Evolutionary conservation across 116 monocot species (phyloP).

Genomic region (Zostera marina): DNA sequence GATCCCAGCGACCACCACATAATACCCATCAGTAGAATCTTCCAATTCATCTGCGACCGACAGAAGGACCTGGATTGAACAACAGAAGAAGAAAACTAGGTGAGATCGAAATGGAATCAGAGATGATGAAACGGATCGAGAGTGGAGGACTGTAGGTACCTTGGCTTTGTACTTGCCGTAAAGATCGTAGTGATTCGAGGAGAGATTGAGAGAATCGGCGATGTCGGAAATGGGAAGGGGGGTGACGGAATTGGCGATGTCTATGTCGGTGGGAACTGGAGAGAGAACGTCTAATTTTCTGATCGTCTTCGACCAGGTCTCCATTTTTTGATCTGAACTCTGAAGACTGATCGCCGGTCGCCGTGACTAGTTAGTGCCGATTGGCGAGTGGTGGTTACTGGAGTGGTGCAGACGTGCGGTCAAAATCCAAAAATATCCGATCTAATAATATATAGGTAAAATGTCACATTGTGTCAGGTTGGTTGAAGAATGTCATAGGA

Average conservation of each 20-base stretch:
- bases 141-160: constrained; percentile 17
- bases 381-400: no score
- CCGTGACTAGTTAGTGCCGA: no score
- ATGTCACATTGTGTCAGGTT: no score
- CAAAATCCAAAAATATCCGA: no score
- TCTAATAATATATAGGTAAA: no score
- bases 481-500: no score
- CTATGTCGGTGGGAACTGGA: constrained; percentile 89
- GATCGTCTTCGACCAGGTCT: constrained; percentile 35
- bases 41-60: constrained; percentile 58
- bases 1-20: constrained; percentile 93
- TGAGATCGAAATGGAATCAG: constrained; percentile 2
- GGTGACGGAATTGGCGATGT: constrained; percentile 85
- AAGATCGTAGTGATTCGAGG: constrained; percentile 64
- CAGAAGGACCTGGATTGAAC: constrained; percentile 39
- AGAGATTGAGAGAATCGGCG: constrained; percentile 51
- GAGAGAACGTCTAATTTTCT: constrained; percentile 51
- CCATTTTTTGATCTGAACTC: constrained; percentile 4
- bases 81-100: neutral
- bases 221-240: constrained; percentile 75
- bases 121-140: neutral
- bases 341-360: no score
- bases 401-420: no score
- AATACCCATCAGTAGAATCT: constrained; percentile 54
- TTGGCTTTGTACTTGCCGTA: constrained; percentile 99